Percentiles rank a stretch among this genome's conserved stretches.
Conservation (phyloP, 106 monocot species). For the Cymbidium sinense region DNA sequence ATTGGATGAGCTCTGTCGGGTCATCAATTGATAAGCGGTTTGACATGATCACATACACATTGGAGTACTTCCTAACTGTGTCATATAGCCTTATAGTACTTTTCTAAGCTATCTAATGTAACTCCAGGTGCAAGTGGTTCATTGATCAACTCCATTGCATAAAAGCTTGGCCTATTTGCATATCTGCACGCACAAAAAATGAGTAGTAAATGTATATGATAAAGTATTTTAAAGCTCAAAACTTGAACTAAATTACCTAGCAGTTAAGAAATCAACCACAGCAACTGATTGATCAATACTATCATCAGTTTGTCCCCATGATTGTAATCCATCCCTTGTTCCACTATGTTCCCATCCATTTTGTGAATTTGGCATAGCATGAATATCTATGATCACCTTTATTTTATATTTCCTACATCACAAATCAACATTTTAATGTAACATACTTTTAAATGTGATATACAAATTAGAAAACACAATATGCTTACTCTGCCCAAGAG, state of each 20-base stretch:
- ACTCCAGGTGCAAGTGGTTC: slow-evolving; percentile 60
- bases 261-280: slow-evolving; percentile 61
- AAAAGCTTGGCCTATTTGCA: slow-evolving; percentile 21
- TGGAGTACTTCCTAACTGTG: slow-evolving; percentile 40
- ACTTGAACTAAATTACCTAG: slow-evolving; percentile 31
- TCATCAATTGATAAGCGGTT: slow-evolving; percentile 25
- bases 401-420: slow-evolving; percentile 29
- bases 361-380: slow-evolving; percentile 45
- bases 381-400: slow-evolving; percentile 50
- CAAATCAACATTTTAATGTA: neutral
- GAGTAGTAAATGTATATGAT: too few relatives aligned
- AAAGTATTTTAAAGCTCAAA: too few relatives aligned
- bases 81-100: slow-evolving; percentile 58
- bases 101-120: slow-evolving; percentile 27
- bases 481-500: slow-evolving; percentile 64
- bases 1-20: slow-evolving; percentile 46
- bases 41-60: slow-evolving; percentile 76
- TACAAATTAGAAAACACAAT: neutral
- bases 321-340: slow-evolving; percentile 57
- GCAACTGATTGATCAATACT: slow-evolving; percentile 42
- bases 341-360: slow-evolving; percentile 60
- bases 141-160: slow-evolving; percentile 68
- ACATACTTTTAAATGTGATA: neutral
- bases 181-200: slow-evolving; percentile 18
- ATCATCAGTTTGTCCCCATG: slow-evolving; percentile 50